These are phyloP conservation scores for Acer yangbiense DNA, from an alignment of 345 rosid species.

Conservation along the genomic window DNA sequence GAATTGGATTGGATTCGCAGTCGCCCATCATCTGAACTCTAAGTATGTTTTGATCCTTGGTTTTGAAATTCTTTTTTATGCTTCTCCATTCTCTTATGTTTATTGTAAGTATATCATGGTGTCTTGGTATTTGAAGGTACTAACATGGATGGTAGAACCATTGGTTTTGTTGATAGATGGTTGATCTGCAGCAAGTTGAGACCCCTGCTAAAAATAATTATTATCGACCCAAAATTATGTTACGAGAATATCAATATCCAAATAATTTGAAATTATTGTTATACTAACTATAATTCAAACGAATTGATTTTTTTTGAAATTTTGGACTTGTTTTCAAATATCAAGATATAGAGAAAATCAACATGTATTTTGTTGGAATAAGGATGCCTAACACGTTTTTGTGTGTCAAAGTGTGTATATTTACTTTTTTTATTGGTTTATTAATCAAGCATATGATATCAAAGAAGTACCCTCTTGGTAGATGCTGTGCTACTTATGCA, in stretches of 20 bases:
- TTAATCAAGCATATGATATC: background rate
- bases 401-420: background rate
- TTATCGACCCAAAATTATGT: background rate
- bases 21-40: constrained; percentile 87
- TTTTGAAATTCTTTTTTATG: background rate
- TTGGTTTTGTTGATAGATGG: constrained; percentile 2
- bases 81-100: background rate
- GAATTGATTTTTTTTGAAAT: background rate
- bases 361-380: background rate
- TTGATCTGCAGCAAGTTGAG: constrained; percentile 9
- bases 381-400: background rate
- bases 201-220: background rate
- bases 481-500: background rate
- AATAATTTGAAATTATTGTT: background rate
- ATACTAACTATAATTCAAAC: background rate
- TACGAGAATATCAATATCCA: background rate
- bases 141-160: background rate
- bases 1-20: constrained; percentile 99
- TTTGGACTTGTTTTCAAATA: background rate
- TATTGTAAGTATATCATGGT: background rate
- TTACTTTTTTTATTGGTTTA: background rate
- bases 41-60: constrained; percentile 56
- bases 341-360: background rate
- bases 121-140: background rate
- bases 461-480: background rate